Percentiles rank a stretch among this genome's conserved stretches.
Evolutionary conservation across 768 basidiomycete genomes (phyloP).

Genomic region (Leccinum barrowsii): DNA sequence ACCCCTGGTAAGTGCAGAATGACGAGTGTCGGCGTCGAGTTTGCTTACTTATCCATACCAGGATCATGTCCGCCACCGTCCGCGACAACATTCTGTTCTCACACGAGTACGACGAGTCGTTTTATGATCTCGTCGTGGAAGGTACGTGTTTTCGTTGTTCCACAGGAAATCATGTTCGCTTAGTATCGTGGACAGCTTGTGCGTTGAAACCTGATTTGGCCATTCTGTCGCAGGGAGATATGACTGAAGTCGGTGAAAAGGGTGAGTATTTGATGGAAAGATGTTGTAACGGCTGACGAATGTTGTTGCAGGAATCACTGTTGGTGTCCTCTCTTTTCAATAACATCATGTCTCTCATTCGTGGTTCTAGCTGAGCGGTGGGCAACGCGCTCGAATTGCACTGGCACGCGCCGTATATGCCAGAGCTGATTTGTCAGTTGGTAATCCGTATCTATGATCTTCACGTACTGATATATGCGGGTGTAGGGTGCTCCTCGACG

Average conservation of each 20-base stretch:
- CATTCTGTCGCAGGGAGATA: conserved; percentile 75
- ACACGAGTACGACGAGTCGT: conserved; percentile 80
- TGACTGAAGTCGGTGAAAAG: conserved; percentile 85
- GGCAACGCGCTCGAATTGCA: conserved; percentile 78
- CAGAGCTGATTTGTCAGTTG: conserved; percentile 76
- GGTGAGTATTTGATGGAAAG: conserved; percentile 36
- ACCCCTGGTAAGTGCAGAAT: conserved; percentile 60
- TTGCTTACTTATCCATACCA: conserved; percentile 20
- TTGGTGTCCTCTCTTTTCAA: conserved; percentile 28
- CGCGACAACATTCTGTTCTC: conserved; percentile 92
- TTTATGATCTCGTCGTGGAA: conserved; percentile 80
- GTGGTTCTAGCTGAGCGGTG: conserved; percentile 62
- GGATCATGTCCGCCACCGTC: conserved; percentile 83
- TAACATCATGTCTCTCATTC: conserved; percentile 14
- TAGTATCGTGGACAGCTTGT: conserved; percentile 51
- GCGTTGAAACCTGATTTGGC: conserved; percentile 80
- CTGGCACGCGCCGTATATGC: conserved; percentile 90
- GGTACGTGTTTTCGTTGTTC: conserved; percentile 35
- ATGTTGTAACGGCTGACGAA: background rate
- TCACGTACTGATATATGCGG: background rate
- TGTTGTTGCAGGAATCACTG: conserved; percentile 48
- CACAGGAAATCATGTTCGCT: background rate
- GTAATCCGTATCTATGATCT: too few species aligned
- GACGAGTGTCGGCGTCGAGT: background rate
- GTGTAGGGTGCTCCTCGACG: conserved; percentile 73